Percentiles rank a stretch among this genome's conserved stretches.
Conservation (phyloP, 495 filamentous ascomycete genomes). For the Aspergillus olivimuriae region DNA sequence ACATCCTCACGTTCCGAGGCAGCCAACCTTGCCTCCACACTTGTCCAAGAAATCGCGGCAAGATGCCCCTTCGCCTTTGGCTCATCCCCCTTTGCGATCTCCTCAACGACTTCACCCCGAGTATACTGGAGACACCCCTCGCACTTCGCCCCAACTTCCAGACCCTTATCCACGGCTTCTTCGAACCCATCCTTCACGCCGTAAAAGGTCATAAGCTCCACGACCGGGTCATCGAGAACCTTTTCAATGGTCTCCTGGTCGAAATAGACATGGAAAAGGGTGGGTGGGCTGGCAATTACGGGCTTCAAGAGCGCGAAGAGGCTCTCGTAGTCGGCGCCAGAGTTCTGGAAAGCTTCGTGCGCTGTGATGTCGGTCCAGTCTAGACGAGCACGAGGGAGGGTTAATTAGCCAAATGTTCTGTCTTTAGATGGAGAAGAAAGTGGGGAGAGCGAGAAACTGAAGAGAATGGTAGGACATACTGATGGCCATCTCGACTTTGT, state of each 20-base stretch:
- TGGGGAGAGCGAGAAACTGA: neutral
- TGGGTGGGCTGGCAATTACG: neutral
- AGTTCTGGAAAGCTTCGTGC: neutral
- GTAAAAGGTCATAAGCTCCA: neutral
- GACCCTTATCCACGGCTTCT: too few relatives aligned
- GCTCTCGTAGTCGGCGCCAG: neutral
- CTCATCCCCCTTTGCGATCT: too few relatives aligned
- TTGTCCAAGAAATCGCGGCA: too few relatives aligned
- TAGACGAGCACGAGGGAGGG: too few relatives aligned
- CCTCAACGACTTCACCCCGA: too few relatives aligned
- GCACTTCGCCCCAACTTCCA: too few relatives aligned
- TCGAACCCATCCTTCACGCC: too few relatives aligned
- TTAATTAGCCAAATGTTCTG: neutral
- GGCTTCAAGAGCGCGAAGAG: neutral
- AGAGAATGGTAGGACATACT: neutral
- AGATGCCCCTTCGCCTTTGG: too few relatives aligned
- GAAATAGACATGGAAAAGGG: neutral
- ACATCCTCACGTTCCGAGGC: too few relatives aligned
- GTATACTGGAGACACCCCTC: too few relatives aligned
- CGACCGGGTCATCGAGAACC: neutral
- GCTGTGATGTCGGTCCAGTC: neutral
- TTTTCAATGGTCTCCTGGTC: neutral
- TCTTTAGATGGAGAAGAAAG: neutral
- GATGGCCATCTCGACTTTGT: neutral
- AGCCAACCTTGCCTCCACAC: too few relatives aligned